Conservation (phyloP, 129 eudicot species). For the Ambrosia artemisiifolia region DNA sequence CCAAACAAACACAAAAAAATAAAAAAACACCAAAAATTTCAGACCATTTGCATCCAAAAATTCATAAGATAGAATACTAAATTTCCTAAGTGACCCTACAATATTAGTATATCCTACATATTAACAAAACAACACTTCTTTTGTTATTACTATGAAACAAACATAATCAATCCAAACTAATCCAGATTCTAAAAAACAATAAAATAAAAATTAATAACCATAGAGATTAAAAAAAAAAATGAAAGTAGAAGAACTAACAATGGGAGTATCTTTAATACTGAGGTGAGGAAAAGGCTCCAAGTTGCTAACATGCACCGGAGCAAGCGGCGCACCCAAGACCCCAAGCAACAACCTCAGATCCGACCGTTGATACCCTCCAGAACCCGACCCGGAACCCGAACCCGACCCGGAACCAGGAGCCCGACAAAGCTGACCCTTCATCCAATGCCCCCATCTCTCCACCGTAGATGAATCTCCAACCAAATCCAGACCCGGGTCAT, state of each 20-base stretch:
- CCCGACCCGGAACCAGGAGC: conserved; percentile 49
- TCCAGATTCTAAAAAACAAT: background rate
- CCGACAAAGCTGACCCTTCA: conserved; percentile 57
- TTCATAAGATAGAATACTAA: conserved; percentile 3
- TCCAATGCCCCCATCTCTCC: conserved; percentile 77
- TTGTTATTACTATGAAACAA: background rate
- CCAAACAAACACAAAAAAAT: conserved; percentile 12
- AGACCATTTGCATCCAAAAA: conserved; percentile 24
- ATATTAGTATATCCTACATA: conserved; percentile 13
- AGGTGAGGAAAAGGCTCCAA: conserved; percentile 77
- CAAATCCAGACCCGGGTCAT: conserved; percentile 32
- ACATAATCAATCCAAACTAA: background rate
- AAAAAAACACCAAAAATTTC: conserved; percentile 1
- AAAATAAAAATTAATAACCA: background rate
- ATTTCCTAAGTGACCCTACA: conserved; percentile 22
- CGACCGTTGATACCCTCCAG: conserved; percentile 39
- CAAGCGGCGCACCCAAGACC: conserved; percentile 89
- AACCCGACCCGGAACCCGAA: conserved; percentile 28
- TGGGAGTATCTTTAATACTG: conserved; percentile 81
- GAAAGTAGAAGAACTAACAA: conserved; percentile 64
- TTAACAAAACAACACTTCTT: background rate
- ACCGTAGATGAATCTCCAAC: conserved; percentile 41
- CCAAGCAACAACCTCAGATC: conserved; percentile 92
- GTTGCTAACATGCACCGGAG: conserved; percentile 87
- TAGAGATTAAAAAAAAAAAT: background rate